Conservation (phyloP, 768 basidiomycete species). For the Trametes cubensis region DNA sequence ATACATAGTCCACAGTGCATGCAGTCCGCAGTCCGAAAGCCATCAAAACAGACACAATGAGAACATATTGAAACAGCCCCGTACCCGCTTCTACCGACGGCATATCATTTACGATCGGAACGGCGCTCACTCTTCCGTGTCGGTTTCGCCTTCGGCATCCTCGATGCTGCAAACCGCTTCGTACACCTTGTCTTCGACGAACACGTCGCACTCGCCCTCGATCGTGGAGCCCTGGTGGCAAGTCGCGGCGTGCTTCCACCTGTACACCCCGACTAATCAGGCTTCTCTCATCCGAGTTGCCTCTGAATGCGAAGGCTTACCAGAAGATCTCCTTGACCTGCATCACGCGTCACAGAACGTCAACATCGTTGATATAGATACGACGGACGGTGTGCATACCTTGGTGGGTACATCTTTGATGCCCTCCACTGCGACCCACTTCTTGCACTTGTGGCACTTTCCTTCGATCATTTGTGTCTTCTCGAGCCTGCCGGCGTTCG, state of each 20-base stretch:
- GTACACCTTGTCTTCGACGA: slow-evolving; percentile 48
- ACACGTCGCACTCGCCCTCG: slow-evolving; percentile 59
- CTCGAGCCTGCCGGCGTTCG: slow-evolving; percentile 59
- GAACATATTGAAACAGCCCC: neutral
- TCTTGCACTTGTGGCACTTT: slow-evolving; percentile 74
- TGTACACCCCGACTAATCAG: slow-evolving; percentile 27
- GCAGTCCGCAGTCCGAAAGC: neutral
- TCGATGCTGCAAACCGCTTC: slow-evolving; percentile 1
- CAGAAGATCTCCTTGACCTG: slow-evolving; percentile 78
- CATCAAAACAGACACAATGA: neutral
- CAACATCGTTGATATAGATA: neutral
- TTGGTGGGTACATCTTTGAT: slow-evolving; percentile 75
- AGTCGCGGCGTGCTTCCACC: slow-evolving; percentile 84
- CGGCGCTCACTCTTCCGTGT: neutral
- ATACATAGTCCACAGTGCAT: slow-evolving; percentile 6
- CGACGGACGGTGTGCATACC: slow-evolving; percentile 39
- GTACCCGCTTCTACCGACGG: neutral
- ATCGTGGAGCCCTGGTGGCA: slow-evolving; percentile 68
- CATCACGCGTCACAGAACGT: neutral
- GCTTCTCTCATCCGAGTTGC: neutral
- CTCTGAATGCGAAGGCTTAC: slow-evolving; percentile 37
- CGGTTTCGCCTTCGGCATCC: slow-evolving; percentile 12
- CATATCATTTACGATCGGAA: neutral
- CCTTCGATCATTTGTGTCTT: slow-evolving; percentile 64
- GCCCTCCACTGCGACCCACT: slow-evolving; percentile 75